Base-by-base conservation (phyloP, 2,329 filamentous ascomycete genomes). In the Eutypa lata region DNA sequence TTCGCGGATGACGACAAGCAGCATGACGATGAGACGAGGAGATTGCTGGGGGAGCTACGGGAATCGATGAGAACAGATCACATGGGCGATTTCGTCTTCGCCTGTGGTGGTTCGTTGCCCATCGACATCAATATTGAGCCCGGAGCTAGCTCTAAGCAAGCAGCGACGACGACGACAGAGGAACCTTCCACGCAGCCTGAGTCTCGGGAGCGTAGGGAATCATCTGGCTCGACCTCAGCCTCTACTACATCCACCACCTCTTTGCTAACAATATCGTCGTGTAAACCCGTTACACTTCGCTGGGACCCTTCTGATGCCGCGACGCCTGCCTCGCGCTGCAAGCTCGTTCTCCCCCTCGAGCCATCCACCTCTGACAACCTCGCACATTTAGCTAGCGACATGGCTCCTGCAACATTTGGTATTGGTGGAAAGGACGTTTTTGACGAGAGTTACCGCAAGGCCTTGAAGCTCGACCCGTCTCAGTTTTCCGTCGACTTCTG, bases 391-490 rank as follows among this genome's bases (percentile, higher is more conserved):
- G 55, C 72, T 0, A 42, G 55, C 1, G 66, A 70, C 24, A 73
- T 69, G 52, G 53, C 61, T 40, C 76, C 77, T 0, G 81, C 80
- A 0, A 76, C 72, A 1, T 82, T 82, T 57, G 80, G 80, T 0
- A 56, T 59, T 6, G 68, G 68, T 0, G 68, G 70, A 2, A 33
- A 78, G 53, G 72, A 81, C 52, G 70, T 83, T 0, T 62, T 76
- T 2, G 80, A 85, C 53, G 74, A 79, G 51, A 63, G 64, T 0
- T 82, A 83, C 53, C 74, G 82, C 18, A 79, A 77, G 53, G 82
- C 81, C 0, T 63, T 65, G 1, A 78, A 81, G 60, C 60, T 86
- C n/a, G 75, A 82, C n/a, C 53, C 62, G 0, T 48, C 65, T 0
- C 57, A 65, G 0, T 86, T 85, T 49, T 72, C 65, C 0, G 75